These are phyloP conservation scores for Chytriomyces sp. DNA, from an alignment of 192 early-diverging fungal species.

Conservation along the genomic window DNA sequence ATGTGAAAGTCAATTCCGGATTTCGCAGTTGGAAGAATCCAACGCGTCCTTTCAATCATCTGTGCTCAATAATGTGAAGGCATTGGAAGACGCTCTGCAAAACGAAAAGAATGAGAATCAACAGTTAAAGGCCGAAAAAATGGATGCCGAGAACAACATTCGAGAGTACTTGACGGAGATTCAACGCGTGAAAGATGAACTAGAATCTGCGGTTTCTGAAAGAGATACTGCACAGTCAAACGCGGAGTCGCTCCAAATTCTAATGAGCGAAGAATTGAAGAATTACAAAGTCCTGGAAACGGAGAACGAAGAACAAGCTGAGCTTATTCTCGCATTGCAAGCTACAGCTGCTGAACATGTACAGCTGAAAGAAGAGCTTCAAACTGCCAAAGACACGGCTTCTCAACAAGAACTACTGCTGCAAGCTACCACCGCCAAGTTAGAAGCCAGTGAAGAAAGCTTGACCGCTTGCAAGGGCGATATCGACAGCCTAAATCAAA, in stretches of 20 bases:
- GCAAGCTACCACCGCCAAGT: too few species aligned
- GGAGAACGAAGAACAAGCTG: too few species aligned
- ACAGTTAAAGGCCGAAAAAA: background rate
- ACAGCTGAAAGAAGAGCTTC: constrained; percentile 1
- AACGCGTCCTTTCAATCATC: background rate
- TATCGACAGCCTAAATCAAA: too few species aligned
- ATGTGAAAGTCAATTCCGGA: too few species aligned
- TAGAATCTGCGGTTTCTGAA: background rate
- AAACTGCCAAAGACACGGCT: background rate
- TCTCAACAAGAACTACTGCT: too few species aligned
- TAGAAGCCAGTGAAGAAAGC: too few species aligned
- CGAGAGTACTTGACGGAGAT: background rate
- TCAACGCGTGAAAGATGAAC: background rate
- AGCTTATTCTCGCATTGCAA: too few species aligned
- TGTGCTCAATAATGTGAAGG: constrained; percentile 6
- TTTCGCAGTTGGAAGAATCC: background rate
- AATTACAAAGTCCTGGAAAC: too few species aligned
- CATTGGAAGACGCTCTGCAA: background rate
- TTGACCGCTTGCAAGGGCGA: too few species aligned
- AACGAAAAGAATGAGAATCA: background rate
- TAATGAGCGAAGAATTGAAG: too few species aligned
- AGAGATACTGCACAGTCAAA: background rate
- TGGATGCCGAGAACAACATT: background rate
- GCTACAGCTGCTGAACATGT: too few species aligned
- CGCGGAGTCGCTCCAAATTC: background rate